Evolutionary conservation across 768 basidiomycete genomes (phyloP).

Genomic region (Lentinula sp.): DNA sequence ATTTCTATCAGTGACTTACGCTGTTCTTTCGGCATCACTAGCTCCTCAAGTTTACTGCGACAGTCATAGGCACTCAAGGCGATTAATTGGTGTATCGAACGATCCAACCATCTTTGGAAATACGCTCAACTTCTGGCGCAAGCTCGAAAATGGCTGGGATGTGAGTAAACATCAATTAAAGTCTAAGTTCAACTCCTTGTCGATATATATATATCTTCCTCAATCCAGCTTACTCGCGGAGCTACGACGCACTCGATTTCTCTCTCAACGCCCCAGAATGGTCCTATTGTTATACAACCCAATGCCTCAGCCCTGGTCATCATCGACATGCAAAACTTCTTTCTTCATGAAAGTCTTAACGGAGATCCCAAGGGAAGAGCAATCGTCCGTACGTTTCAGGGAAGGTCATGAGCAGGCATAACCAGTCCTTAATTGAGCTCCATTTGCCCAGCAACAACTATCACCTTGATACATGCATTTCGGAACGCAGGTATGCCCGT

Average conservation of each 20-base stretch:
- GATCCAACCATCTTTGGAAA: slow-evolving; percentile 19
- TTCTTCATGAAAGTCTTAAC: slow-evolving; percentile 21
- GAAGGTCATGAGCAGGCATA: not conserved
- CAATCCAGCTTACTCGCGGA: slow-evolving; percentile 21
- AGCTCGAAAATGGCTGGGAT: slow-evolving; percentile 19
- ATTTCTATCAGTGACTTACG: not conserved
- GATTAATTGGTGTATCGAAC: not conserved
- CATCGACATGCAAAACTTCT: slow-evolving; percentile 30
- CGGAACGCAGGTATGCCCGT: slow-evolving; percentile 22
- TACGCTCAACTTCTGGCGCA: slow-evolving; percentile 23
- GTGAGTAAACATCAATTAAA: slow-evolving; percentile 9
- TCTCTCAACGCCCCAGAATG: slow-evolving; percentile 17
- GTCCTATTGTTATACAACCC: slow-evolving; percentile 22
- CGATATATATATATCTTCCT: not conserved
- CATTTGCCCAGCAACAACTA: slow-evolving; percentile 17
- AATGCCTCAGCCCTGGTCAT: slow-evolving; percentile 26
- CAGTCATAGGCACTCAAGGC: not conserved
- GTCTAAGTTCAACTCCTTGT: not conserved
- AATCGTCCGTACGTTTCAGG: slow-evolving; percentile 20
- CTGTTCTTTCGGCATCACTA: not conserved
- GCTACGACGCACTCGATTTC: slow-evolving; percentile 17
- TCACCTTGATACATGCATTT: slow-evolving; percentile 23
- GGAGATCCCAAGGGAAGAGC: slow-evolving; percentile 25
- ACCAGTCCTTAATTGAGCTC: not conserved
- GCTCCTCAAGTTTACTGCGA: not conserved